Evolutionary conservation across 345 rosid genomes (phyloP), one percentile per base, ranked within the genome.

Genomic region (Melastoma malabathricum): DNA sequence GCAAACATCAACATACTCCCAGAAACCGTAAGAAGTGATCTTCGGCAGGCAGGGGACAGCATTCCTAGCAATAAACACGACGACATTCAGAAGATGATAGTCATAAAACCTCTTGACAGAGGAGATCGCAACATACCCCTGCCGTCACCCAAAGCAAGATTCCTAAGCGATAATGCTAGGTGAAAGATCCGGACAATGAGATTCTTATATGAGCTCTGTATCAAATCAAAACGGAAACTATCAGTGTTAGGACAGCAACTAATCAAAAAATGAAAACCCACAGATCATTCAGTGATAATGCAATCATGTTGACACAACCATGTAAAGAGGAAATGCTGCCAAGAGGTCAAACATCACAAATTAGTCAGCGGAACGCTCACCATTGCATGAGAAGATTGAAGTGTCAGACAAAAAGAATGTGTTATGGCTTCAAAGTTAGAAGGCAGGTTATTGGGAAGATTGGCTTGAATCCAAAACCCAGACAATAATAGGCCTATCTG

Each of bases 361-460:
- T n/a, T 34, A 34, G 41, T 34, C 12, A 34, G 31, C 23, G 43
- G 23, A 55, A 62, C 43, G 31, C 51, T 63, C 49, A 92, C 99
- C 88, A 79, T 79, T 69, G 82, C 25, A 12, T 79, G 84, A 13
- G 83, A 73, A 43, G 97, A 88, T 68, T 81, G 77, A 55, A 83
- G 68, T 47, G 84, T 75, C 63, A 81, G 47, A 60, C 57, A 64
- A 58, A 82, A 79, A 57, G 97, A 93, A 73, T 81, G 97, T 62
- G 89, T 85, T 66, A 93, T 83, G 52, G 97, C 94, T 76, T 84
- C 97, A 59, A 88, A 47, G 72, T 81, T 85, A 55, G 90, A 75
- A 62, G 98, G 97, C 63, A 63, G 59, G 64, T 77, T 84, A 65
- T 92, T 93, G 0, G 93, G 77, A 60, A 79, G 76, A 46, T 70